Evolutionary conservation across 176 grass and related monocot genomes (phyloP), one percentile per base, ranked within the genome.

Genomic region (Microstegium vimineum): DNA sequence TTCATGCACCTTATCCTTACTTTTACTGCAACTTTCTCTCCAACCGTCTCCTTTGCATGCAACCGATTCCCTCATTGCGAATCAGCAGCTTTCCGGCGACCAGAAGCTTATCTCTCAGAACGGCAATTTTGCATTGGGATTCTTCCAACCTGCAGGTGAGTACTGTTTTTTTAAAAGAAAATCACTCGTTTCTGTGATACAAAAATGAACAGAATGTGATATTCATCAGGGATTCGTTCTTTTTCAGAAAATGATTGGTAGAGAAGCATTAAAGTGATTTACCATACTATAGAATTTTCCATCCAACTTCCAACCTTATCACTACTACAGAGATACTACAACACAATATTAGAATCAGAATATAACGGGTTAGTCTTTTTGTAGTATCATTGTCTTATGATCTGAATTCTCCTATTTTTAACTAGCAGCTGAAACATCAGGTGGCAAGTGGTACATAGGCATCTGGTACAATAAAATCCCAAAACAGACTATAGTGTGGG

Each of bases 401-500:
- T 49, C 7, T 86, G 23, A 86, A 4, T 86, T 18, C 27, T 42
- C 76, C 5, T 52, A 12, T 73, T 25, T 8, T 27, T 10, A 27
- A 79, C 2, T 30, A 2, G 20, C 26, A 80, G 77, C 59, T 67
- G 84, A 52, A 81, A 78, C 17, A 57, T 74, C 76, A 9, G 41
- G 14, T 56, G 20, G 13, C 17, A 81, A 33, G 60, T 86, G 84
- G 84, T 86, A 86, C 59, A 42, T 86, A 41, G 84, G 76, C 11
- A 86, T 91, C 26, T 87, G 89, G 89, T 91, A 85, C 77, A 66
- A 84, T 8, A 85, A 84, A 43, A 75, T 87, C 77, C 67, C 85
- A 17, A 11, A 25, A 38, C 70, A 75, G 82, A 87, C 89, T 4
- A 8, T 61, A 13, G 89, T 85, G 5, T 91, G 89, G 89, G 81